Evolutionary conservation across 169 alveolate species (phyloP).

Genomic region (Plasmodium blacklocki): DNA sequence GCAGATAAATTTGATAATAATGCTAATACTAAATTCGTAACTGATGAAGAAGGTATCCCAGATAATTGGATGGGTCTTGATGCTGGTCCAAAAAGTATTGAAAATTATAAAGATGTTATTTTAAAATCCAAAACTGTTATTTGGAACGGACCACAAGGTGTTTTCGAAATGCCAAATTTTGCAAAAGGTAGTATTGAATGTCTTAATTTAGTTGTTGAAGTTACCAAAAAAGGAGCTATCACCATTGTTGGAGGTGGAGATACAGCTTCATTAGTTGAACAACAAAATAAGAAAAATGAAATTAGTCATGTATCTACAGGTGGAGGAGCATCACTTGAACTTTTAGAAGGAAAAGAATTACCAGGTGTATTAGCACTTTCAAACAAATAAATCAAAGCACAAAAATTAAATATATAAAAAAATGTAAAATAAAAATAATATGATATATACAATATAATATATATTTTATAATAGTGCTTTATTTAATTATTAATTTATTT

Average conservation of each 20-base stretch:
- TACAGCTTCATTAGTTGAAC: slow-evolving; percentile 94
- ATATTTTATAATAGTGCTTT: no score
- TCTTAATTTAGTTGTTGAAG: slow-evolving; percentile 91
- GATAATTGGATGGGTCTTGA: slow-evolving; percentile 98
- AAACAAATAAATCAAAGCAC: slow-evolving; percentile 17
- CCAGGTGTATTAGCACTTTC: slow-evolving; percentile 97
- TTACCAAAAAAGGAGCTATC: slow-evolving; percentile 94
- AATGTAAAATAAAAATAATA: no score
- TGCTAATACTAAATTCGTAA: slow-evolving; percentile 89
- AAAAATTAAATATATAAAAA: no score
- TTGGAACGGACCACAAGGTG: slow-evolving; percentile 98
- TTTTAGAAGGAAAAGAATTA: slow-evolving; percentile 97
- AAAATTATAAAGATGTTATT: slow-evolving; percentile 87
- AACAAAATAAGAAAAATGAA: slow-evolving; percentile 86
- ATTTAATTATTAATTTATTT: no score
- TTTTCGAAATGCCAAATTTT: slow-evolving; percentile 93
- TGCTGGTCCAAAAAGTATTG: slow-evolving; percentile 95
- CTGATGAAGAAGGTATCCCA: slow-evolving; percentile 93
- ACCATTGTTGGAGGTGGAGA: slow-evolving; percentile 98
- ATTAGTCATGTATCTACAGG: slow-evolving; percentile 99
- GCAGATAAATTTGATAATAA: slow-evolving; percentile 93
- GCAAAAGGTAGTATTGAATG: slow-evolving; percentile 93
- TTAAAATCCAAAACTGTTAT: slow-evolving; percentile 92
- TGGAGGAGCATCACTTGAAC: slow-evolving; percentile 99
- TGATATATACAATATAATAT: no score